These are phyloP conservation scores for Boletus sensibilis DNA, from an alignment of 768 basidiomycete genomes.

Conservation along the genomic window DNA sequence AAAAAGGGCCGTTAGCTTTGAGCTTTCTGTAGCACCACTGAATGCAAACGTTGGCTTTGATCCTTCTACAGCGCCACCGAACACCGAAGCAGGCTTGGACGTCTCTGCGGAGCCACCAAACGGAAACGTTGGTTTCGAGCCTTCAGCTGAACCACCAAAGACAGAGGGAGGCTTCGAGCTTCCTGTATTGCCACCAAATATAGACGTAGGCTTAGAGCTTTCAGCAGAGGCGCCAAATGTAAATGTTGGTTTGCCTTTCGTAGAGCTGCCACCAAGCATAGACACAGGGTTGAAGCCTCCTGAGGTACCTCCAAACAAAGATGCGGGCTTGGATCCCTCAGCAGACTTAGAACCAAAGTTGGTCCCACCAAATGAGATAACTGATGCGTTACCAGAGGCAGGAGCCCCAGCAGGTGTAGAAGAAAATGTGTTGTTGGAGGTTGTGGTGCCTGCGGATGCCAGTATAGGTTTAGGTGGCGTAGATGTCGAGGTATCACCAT, in stretches of 20 bases:
- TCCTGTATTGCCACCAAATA: slow-evolving; percentile 7
- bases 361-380: slow-evolving; percentile 22
- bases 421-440: slow-evolving; percentile 16
- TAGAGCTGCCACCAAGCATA: slow-evolving; percentile 6
- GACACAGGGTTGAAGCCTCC: slow-evolving; percentile 1
- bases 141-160: slow-evolving; percentile 6
- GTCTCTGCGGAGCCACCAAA: slow-evolving; percentile 11
- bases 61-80: slow-evolving; percentile 1
- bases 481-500: slow-evolving; percentile 23
- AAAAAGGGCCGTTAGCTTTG: not conserved
- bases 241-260: slow-evolving; percentile 16
- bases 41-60: slow-evolving; percentile 4
- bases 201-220: slow-evolving; percentile 13
- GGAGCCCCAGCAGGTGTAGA: slow-evolving; percentile 19
- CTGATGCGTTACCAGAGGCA: slow-evolving; percentile 8
- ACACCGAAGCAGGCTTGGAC: slow-evolving; percentile 1
- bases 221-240: slow-evolving; percentile 12
- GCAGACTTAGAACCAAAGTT: slow-evolving; percentile 15
- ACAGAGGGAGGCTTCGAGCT: not conserved
- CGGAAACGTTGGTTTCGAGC: slow-evolving; percentile 6
- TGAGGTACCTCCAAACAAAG: slow-evolving; percentile 16
- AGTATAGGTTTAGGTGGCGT: slow-evolving; percentile 15
- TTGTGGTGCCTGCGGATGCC: slow-evolving; percentile 12
- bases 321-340: slow-evolving; percentile 15
- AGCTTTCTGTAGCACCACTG: not conserved